These are phyloP conservation scores for Neofusicoccum ribis DNA, from an alignment of 2,329 filamentous ascomycete genomes.

Conservation along the genomic window DNA sequence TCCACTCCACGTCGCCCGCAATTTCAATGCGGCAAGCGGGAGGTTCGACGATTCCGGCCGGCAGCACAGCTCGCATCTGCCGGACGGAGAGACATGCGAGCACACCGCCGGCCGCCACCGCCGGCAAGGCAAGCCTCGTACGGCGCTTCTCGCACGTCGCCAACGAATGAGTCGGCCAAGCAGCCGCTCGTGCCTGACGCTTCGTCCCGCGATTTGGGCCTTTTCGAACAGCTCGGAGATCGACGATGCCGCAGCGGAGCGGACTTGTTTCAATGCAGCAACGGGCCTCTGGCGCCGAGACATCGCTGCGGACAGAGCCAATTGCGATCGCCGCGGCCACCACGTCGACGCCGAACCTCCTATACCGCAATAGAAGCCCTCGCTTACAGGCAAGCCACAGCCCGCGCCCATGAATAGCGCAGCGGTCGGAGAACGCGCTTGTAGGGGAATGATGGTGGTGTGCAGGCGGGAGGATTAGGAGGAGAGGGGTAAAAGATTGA, in stretches of 20 bases:
- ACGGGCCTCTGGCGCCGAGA: not conserved
- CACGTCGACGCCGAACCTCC: not conserved
- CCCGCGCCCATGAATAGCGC: not conserved
- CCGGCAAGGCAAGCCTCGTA: not conserved
- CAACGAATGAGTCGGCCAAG: not conserved
- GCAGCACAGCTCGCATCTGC: not conserved
- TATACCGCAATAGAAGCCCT: not conserved
- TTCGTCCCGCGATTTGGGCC: not conserved
- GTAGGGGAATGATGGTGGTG: not conserved
- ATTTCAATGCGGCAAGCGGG: not conserved
- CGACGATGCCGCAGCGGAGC: not conserved
- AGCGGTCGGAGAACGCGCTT: not conserved
- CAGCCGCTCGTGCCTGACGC: not conserved
- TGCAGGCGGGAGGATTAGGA: not conserved
- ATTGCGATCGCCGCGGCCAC: not conserved
- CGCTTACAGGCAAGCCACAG: not conserved
- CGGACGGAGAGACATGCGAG: not conserved
- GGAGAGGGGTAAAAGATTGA: slow-evolving; percentile 4
- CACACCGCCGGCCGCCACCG: not conserved
- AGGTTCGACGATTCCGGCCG: not conserved
- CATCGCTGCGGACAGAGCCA: not conserved
- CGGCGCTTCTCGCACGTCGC: not conserved
- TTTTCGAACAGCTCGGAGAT: not conserved
- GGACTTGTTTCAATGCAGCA: not conserved
- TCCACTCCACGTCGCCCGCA: not conserved